Base-by-base conservation (phyloP, 305 asterid species). In the Salvia sclarea region DNA sequence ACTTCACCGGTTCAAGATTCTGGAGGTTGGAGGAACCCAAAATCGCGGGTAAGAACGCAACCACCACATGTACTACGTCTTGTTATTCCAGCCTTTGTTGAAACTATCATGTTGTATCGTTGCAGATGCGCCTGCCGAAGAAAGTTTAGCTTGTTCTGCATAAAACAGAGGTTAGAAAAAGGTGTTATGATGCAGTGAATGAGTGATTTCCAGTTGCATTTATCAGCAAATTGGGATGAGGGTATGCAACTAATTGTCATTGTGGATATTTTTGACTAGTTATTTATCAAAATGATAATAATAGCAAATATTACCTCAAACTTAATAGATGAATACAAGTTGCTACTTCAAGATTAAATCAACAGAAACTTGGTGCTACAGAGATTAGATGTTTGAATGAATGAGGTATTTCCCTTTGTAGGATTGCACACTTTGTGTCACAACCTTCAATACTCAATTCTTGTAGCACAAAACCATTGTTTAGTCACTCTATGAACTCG, bases 71-170 rank as follows among this genome's bases (percentile, higher is more conserved):
- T 66, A 3, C 45, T 64, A 11, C 16, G 30, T 7, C 2, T 38
- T 53, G 4, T 1, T 24, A 4, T 53, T n/a, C 9, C 11, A 1
- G 20, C 22, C 11, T 37, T 16, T 33, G 49, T 18, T 45, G 56
- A 20, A 64, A 9, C 35, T 60, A 37, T 63, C 43, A 68, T 61
- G 65, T 9, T 40, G 9, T 53, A 37, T 55, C 20, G 64, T 71
- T 74, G 86, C 97, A 93, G 97, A 83, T 93, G 92, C 83, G 87
- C 28, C 83, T 87, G 48, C 96, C 95, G 56, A 90, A 80, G 81
- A 84, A 73, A 79, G 77, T 43, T 24, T 57, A 70, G 76, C 61
- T 60, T 64, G 67, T 80, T 11, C n/a, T 56, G 16, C 47, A 48
- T 1, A 18, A 18, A 47, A 45, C 31, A 25, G 18, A 62, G 31